Evolutionary conservation across 2,329 filamentous ascomycete species (phyloP), one percentile per base, ranked within the genome.

Genomic region (Neopestalotiopsis rosae): DNA sequence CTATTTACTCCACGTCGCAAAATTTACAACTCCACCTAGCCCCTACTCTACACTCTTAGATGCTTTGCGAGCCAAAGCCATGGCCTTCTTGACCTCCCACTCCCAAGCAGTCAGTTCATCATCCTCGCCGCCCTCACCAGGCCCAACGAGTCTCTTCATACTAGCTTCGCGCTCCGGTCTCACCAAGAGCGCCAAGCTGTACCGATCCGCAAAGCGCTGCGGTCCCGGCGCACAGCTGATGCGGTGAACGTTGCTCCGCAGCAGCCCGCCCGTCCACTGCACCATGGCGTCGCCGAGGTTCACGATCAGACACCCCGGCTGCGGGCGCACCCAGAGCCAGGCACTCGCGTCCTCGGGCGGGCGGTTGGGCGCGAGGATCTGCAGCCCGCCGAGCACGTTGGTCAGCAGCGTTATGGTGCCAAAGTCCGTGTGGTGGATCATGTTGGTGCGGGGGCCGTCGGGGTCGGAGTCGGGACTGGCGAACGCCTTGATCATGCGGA

Each of bases 391-490:
- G 2, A 79, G 52, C 3, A 79, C 69, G 59, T 81, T 79, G 65
- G 78, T 78, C 2, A 81, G 75, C 0, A 81, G 71, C 0, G 81
- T 81, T 13, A 81, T 74, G 5, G 74, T 76, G 1, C 80, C 80
- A 59, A 81, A 78, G 67, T 81, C 80, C 1, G 78, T 80, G 61
- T 82, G 79, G 20, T 76, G 73, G 14, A 75, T 70, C 69, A 78
- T 76, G 65, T 71, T 75, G 30, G 72, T 74, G 61, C 73, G 69
- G 1, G 72, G 62, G 38, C 74, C 72, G 9, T 38, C 12, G 13
- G 66, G 70, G 61, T 72, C 70, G 17, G 72, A 71, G 34, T 38
- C 14, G 13, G 66, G 70, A 57, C 72, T 70, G 17, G 72, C 72
- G 34, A 71, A 71, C 1, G 69, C 62, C 61, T 74, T 73, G 68